Percentiles rank a stretch among this genome's conserved stretches.
These are phyloP conservation scores for Cryptococcus jaspeensis DNA, from an alignment of 1,284 basidiomycete species.

Conservation along the genomic window DNA sequence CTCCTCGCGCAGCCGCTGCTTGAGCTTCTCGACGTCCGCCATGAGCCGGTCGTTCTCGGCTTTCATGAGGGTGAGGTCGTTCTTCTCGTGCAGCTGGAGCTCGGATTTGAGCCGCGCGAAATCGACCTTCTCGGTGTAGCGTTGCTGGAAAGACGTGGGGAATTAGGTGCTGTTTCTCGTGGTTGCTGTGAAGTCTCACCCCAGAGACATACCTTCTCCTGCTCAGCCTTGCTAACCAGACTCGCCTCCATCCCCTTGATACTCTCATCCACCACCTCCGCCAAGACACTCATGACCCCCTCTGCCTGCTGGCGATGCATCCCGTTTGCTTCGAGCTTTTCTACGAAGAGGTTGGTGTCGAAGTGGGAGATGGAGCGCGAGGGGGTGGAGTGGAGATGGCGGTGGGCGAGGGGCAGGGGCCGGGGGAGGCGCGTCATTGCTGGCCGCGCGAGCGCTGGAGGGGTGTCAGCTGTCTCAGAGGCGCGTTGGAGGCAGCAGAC, in stretches of 20 bases:
- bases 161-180: neutral
- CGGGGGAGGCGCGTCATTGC: conserved; percentile 4
- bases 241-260: conserved; percentile 89
- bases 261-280: conserved; percentile 92
- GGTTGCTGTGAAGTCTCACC: too few relatives aligned
- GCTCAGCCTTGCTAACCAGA: conserved; percentile 89
- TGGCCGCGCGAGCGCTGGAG: conserved; percentile 7
- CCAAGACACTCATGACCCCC: conserved; percentile 91
- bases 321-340: conserved; percentile 81
- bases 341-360: conserved; percentile 90
- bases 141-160: conserved; percentile 60
- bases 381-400: conserved; percentile 13
- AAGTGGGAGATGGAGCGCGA: conserved; percentile 60
- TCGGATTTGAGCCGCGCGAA: conserved; percentile 97
- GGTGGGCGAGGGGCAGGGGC: conserved; percentile 6
- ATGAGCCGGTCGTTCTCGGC: conserved; percentile 90
- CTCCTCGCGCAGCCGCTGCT: conserved; percentile 88
- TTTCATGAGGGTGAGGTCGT: conserved; percentile 93
- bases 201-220: conserved; percentile 74
- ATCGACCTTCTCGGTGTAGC: conserved; percentile 95
- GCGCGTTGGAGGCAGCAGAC: neutral
- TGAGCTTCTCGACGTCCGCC: conserved; percentile 91
- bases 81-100: conserved; percentile 94
- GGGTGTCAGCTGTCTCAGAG: neutral
- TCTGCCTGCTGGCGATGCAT: conserved; percentile 84